Percentiles rank a stretch among this genome's conserved stretches.
phyloP scores from a whole-genome alignment of 768 basidiomycete genomes.

The Podaxis pistillaris region DNA sequence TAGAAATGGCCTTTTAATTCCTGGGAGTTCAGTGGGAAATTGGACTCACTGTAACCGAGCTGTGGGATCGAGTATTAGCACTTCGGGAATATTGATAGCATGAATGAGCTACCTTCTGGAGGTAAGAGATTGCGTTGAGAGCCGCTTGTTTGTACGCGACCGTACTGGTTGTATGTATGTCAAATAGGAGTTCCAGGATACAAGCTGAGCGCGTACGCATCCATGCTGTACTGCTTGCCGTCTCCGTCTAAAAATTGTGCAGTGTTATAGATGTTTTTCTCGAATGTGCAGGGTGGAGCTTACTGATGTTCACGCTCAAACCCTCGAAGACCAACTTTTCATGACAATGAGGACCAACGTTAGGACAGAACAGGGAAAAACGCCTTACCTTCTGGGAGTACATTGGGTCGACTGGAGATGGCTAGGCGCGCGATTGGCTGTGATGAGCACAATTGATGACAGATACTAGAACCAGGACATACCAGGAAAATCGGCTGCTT shows the following conservation, averaged over 20 bases:
- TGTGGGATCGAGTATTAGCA: constrained; percentile 23
- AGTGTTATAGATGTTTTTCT: neutral
- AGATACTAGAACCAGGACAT: constrained; percentile 13
- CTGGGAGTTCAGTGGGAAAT: neutral
- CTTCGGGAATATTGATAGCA: neutral
- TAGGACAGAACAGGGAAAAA: too few species aligned
- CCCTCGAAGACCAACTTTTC: constrained; percentile 70
- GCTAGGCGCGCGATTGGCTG: constrained; percentile 33
- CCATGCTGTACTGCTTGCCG: constrained; percentile 77
- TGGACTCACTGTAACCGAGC: constrained; percentile 70
- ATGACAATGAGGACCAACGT: neutral
- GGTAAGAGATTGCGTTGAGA: constrained; percentile 70
- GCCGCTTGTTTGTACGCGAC: constrained; percentile 83
- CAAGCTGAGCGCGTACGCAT: constrained; percentile 47
- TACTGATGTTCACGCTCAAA: constrained; percentile 69
- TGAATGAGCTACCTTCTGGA: constrained; percentile 51
- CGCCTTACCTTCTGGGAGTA: constrained; percentile 60
- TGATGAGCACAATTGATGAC: neutral
- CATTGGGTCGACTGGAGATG: constrained; percentile 71
- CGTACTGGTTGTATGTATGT: constrained; percentile 36
- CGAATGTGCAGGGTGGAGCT: constrained; percentile 19
- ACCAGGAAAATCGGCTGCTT: constrained; percentile 78
- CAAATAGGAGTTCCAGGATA: neutral
- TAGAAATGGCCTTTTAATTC: neutral
- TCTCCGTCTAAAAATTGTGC: constrained; percentile 50